Base-by-base conservation (phyloP, 495 filamentous ascomycete species). In the Hyphodiscus hymeniophilus region DNA sequence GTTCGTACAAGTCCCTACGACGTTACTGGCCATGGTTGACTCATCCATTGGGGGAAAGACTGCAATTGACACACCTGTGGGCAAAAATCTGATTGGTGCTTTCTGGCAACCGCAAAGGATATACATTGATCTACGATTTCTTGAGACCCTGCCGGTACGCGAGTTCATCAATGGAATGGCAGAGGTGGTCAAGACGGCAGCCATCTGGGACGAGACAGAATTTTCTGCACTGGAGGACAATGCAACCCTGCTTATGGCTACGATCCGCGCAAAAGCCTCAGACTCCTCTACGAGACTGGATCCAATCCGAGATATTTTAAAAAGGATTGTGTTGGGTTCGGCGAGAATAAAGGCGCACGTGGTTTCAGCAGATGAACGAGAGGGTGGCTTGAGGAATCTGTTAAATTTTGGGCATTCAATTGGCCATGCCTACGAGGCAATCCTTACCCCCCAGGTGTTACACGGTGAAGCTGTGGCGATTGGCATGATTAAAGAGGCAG, bases 161-260 rank as follows among this genome's bases (percentile, higher is more conserved):
- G 91, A 98, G 66, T 91, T 98, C 64, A 89, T 97, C 65, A 98
- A 98, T 65, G 92, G 92, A 45, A 95, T 98, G 89, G 92, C 90
- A 42, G 92, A 98, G 69, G 90, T 98, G 47, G 80, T 97, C 61
- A 97, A 97, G 79, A 98, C 92, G 16, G 92, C 92, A 5, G 92
- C 91, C 45, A 97, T 97, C 52, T 97, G 90, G 75, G 76, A 94
- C 57, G 86, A 90, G 62, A 66, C 74, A 12, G 92, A 96, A 60
- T 98, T 97, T 63, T 73, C 83, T 45, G 76, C 81, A 36, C 71
- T 98, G 39, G 92, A 98, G 58, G 71, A 84, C 48, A 86, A 88
- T 62, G 88, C 89, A 2, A 71, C 76, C 24, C 61, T 71, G 6
- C 85, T 98, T 24, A 72, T 95, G 59, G 73, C 75, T 12, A 81